These are phyloP conservation scores for Cucurbita argyrosperma DNA, from an alignment of 306 rosid genomes.

Conservation along the genomic window DNA sequence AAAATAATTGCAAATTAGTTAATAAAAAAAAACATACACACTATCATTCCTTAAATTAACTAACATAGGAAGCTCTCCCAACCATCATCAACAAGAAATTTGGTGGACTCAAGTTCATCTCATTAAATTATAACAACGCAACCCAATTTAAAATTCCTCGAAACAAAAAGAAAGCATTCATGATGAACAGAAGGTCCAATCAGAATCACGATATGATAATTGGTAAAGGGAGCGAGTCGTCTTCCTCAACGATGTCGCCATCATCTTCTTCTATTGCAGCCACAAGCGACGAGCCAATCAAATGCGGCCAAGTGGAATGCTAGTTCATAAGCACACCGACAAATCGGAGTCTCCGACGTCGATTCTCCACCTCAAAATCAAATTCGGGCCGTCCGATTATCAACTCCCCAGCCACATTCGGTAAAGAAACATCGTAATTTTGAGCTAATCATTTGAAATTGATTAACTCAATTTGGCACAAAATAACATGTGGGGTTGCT, in stretches of 20 bases:
- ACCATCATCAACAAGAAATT: no score
- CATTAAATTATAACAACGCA: not conserved
- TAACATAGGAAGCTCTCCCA: no score
- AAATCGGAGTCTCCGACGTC: constrained; percentile 11
- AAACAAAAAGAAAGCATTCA: not conserved
- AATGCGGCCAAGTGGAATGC: constrained; percentile 77
- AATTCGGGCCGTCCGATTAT: constrained; percentile 49
- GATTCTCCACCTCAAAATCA: constrained; percentile 37
- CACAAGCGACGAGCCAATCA: constrained; percentile 10
- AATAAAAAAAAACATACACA: no score
- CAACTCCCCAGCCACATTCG: constrained; percentile 47
- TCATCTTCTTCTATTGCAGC: constrained; percentile 7
- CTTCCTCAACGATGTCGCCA: not conserved
- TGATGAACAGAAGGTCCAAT: constrained; percentile 29
- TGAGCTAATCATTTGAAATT: not conserved
- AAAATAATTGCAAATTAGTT: no score
- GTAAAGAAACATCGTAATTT: constrained; percentile 17
- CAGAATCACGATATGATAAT: not conserved
- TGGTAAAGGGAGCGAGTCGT: constrained; percentile 9
- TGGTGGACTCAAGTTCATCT: no score
- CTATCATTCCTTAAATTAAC: no score
- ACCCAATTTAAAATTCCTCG: not conserved
- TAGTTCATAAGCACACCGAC: constrained; percentile 46
- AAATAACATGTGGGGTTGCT: no score
- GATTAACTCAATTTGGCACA: no score